A percentile compares a stretch with the other conserved stretches of the same genome.
Conservation (phyloP, 1,284 basidiomycete species). For the Exsudoporus floridanus region DNA sequence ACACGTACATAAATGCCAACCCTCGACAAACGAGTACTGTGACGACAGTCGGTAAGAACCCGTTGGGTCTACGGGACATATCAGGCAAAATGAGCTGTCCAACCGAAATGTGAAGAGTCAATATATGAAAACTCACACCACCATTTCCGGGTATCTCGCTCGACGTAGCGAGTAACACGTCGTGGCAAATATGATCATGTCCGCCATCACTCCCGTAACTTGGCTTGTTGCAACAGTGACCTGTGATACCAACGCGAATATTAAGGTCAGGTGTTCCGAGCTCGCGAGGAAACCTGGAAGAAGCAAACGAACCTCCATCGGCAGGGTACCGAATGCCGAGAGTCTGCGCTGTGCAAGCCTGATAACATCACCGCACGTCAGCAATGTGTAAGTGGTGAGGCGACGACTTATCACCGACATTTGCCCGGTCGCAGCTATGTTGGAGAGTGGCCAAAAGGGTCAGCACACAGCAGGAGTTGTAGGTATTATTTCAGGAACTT, state of each 20-base stretch:
- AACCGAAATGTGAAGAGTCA: background rate
- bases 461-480: background rate
- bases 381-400: background rate
- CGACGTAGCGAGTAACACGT: constrained; percentile 33
- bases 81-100: background rate
- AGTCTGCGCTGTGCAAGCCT: constrained; percentile 26
- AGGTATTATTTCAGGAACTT: constrained; percentile 1
- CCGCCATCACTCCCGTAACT: constrained; percentile 18
- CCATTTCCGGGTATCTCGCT: constrained; percentile 30
- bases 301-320: constrained; percentile 23
- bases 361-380: constrained; percentile 7
- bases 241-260: constrained; percentile 8
- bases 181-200: constrained; percentile 29
- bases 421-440: constrained; percentile 26
- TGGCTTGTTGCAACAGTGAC: constrained; percentile 24
- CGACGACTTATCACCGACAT: constrained; percentile 22
- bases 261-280: background rate
- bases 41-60: constrained; percentile 7
- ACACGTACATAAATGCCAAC: constrained; percentile 31
- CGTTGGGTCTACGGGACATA: constrained; percentile 17
- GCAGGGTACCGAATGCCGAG: constrained; percentile 19
- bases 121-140: constrained; percentile 24
- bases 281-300: background rate
- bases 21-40: constrained; percentile 35
- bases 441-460: no score